Evolutionary conservation across 208 protist species (phyloP).

Genomic region (Phytomonas serpens): DNA sequence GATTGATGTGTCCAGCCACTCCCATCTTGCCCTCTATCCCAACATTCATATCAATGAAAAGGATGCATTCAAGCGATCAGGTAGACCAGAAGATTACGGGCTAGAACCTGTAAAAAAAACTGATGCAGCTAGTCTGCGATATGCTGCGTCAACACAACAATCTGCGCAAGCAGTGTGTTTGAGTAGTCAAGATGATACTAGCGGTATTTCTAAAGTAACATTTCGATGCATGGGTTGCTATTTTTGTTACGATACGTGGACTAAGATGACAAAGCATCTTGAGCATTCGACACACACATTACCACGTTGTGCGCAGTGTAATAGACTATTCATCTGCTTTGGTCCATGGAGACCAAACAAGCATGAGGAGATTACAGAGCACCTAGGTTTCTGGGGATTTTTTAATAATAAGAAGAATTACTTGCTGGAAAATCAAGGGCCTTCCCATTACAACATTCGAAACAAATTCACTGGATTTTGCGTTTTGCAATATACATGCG

Average conservation of each 20-base stretch:
- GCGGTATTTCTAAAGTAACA: not conserved
- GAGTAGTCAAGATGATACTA: not conserved
- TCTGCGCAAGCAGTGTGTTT: not conserved
- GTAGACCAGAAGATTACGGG: conserved; percentile 14
- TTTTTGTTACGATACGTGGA: conserved; percentile 49
- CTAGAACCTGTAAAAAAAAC: conserved; percentile 8
- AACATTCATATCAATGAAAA: conserved; percentile 20
- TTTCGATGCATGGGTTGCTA: conserved; percentile 69
- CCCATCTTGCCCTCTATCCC: conserved; percentile 13
- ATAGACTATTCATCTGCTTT: conserved; percentile 44
- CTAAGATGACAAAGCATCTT: conserved; percentile 56
- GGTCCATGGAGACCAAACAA: conserved; percentile 33
- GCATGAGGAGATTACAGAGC: conserved; percentile 37
- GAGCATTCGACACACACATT: conserved; percentile 47
- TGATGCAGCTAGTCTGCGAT: not conserved
- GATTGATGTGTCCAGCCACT: conserved; percentile 14
- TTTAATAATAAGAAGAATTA: conserved; percentile 62
- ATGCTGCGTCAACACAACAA: conserved; percentile 1
- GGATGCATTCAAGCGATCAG: conserved; percentile 17
- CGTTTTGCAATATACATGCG: conserved; percentile 52
- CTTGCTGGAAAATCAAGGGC: conserved; percentile 20
- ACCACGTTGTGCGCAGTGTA: conserved; percentile 44
- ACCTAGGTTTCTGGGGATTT: conserved; percentile 53
- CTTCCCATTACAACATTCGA: conserved; percentile 18
- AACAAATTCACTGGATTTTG: conserved; percentile 40